Percentiles rank a stretch among this genome's conserved stretches.
Conservation (phyloP, 2,329 filamentous ascomycete species). For the Phialocephala sp. region DNA sequence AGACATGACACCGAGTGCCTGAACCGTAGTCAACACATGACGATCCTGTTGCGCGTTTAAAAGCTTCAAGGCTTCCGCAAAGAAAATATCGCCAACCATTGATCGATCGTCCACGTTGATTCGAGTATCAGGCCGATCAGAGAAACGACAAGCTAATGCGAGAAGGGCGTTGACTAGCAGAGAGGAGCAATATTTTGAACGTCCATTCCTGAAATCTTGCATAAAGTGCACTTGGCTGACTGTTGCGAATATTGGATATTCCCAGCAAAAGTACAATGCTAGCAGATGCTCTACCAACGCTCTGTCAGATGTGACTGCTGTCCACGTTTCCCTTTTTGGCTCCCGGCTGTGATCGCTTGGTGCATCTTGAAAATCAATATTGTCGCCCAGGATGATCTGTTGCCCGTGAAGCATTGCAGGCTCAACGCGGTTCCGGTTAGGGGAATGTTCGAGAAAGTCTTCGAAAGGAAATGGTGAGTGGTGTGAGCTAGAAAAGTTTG, state of each 20-base stretch:
- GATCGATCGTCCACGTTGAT: constrained; percentile 62
- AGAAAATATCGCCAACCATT: constrained; percentile 76
- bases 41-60: constrained; percentile 58
- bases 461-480: not conserved
- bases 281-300: constrained; percentile 67
- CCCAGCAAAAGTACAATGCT: constrained; percentile 75
- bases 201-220: constrained; percentile 33
- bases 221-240: constrained; percentile 57
- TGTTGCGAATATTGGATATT: constrained; percentile 76
- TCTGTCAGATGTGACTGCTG: constrained; percentile 62
- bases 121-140: constrained; percentile 68
- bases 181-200: constrained; percentile 49
- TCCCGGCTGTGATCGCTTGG: constrained; percentile 69
- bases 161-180: constrained; percentile 41
- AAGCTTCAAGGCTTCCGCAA: constrained; percentile 68
- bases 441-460: not conserved
- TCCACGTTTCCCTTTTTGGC: constrained; percentile 72
- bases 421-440: not conserved
- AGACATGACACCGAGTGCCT: constrained; percentile 78
- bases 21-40: constrained; percentile 71
- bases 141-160: constrained; percentile 70
- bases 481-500: not conserved
- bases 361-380: not conserved
- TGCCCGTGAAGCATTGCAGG: not conserved
- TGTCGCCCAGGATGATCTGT: not conserved